Percentiles rank a stretch among this genome's conserved stretches.
phyloP scores from a whole-genome alignment of 2,329 filamentous ascomycete genomes.

The Aspergillus sp. region DNA sequence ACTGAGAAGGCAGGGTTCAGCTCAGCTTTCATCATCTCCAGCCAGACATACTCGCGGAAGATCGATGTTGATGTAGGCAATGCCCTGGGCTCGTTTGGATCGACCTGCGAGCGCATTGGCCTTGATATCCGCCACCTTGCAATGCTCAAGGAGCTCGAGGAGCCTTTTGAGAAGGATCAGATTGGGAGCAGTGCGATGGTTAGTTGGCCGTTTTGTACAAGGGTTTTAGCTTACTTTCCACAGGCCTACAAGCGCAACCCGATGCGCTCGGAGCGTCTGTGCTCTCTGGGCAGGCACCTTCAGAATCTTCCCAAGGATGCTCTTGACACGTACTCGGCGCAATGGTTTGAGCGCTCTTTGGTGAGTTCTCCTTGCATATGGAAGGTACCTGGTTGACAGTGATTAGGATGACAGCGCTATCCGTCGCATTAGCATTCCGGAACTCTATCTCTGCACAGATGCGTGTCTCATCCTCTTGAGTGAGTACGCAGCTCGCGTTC shows the following conservation, averaged over 20 bases:
- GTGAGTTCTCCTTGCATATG: slow-evolving; percentile 10
- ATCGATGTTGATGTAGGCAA: slow-evolving; percentile 74
- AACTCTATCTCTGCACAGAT: slow-evolving; percentile 60
- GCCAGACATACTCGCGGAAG: slow-evolving; percentile 70
- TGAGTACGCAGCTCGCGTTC: slow-evolving; percentile 11
- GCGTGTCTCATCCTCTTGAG: slow-evolving; percentile 39
- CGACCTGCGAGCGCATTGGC: slow-evolving; percentile 67
- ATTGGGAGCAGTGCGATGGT: slow-evolving; percentile 58
- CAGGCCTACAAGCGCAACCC: slow-evolving; percentile 56
- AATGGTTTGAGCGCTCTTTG: slow-evolving; percentile 71
- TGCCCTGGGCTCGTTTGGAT: slow-evolving; percentile 66
- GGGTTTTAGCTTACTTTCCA: slow-evolving; percentile 24
- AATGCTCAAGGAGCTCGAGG: slow-evolving; percentile 72
- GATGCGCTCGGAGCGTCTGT: slow-evolving; percentile 51
- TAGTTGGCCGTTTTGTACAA: slow-evolving; percentile 4
- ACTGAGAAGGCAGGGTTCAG: slow-evolving; percentile 58
- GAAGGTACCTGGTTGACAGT: slow-evolving; percentile 6
- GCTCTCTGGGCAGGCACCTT: slow-evolving; percentile 48
- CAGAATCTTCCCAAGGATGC: slow-evolving; percentile 47
- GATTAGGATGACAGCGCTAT: slow-evolving; percentile 60
- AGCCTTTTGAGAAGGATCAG: slow-evolving; percentile 72
- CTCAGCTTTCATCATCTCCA: slow-evolving; percentile 54
- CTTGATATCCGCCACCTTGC: slow-evolving; percentile 66
- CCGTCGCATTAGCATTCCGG: slow-evolving; percentile 49
- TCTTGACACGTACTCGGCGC: slow-evolving; percentile 57